Base-by-base conservation (phyloP, 2,329 filamentous ascomycete genomes). In the Aschersonia sp. region DNA sequence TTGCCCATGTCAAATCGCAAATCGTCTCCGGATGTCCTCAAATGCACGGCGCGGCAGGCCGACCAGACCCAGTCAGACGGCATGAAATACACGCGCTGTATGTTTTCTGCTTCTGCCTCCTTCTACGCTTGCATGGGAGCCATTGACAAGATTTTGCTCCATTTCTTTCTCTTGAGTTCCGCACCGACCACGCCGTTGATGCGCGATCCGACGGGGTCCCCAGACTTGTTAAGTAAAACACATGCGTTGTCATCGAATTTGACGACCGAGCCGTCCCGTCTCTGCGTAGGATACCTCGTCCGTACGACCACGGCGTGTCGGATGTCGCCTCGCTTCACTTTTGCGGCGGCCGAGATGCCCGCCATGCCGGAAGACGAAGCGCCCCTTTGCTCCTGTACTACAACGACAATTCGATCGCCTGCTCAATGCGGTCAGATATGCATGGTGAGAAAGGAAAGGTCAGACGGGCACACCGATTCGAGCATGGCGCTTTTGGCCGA, bases 221-320 rank as follows among this genome's bases (percentile, higher is more conserved):
- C 94, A 7, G 87, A 77, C 77, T 97, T 98, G 71, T 94, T 97
- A 65, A 98, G 85, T 56, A 98, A 73, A 44, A 98, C 92, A 64
- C 92, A 98, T 45, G 92, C 92, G 67, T 98, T 98, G 69, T 98
- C 92, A 67, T 94, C 92, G 65, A 98, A 98, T 56, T 82, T 82
- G 55, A 98, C 83, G 44, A 92, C 81, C 61, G 84, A 89, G 47
- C 92, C 92, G 70, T 98, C 92, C 32, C 80, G 79, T 53, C 92
- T 77, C 65, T 92, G 86, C 51, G 85, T 78, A 68, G 89, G 84
- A 71, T 97, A 94, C 59, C 73, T 80, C 40, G 91, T 95, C 53
- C 92, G 85, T 50, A 98, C 94, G 30, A 98, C 82, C 43, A 98
- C 88, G 28, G 92, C 92, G 67, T 98, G 92, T 54, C 91, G 81